Evolutionary conservation across 352 stramenopile species (phyloP).

Genomic region (Phytophthora capsici): DNA sequence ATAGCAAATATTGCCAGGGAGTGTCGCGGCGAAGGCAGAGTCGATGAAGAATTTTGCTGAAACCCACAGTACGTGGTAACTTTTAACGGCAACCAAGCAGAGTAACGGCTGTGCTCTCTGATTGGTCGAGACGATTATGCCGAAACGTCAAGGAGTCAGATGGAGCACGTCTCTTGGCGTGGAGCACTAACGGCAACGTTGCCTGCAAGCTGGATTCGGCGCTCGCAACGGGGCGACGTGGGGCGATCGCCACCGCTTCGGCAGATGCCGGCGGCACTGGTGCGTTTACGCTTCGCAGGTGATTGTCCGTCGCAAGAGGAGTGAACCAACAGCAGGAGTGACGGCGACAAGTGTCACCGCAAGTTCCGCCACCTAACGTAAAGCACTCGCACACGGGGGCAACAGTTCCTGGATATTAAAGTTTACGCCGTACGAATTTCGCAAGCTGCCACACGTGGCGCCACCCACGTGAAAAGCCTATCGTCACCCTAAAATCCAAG

Average conservation of each 20-base stretch:
- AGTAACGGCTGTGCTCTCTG: background rate
- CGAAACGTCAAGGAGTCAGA: constrained; percentile 20
- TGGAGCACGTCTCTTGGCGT: constrained; percentile 8
- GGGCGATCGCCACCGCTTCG: constrained; percentile 6
- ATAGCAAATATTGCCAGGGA: background rate
- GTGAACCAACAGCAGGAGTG: constrained; percentile 9
- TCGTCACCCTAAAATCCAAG: constrained; percentile 18
- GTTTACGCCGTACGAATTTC: constrained; percentile 27
- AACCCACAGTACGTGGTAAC: too few relatives aligned
- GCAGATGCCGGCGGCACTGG: background rate
- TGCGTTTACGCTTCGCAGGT: constrained; percentile 9
- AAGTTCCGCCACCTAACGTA: too few relatives aligned
- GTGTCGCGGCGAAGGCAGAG: constrained; percentile 2
- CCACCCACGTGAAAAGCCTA: constrained; percentile 10
- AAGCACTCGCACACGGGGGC: background rate
- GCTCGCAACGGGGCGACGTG: constrained; percentile 21
- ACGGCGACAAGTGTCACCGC: too few relatives aligned
- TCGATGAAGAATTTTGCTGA: background rate
- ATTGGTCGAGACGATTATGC: constrained; percentile 1
- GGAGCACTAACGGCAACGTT: constrained; percentile 15
- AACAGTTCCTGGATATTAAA: background rate
- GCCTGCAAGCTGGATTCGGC: constrained; percentile 16
- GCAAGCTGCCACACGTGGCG: constrained; percentile 6
- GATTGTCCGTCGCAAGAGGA: constrained; percentile 16
- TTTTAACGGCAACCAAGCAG: background rate